Percentiles rank a stretch among this genome's conserved stretches.
Evolutionary conservation across 2,329 filamentous ascomycete species (phyloP).

Genomic region (Fusarium newnesense): DNA sequence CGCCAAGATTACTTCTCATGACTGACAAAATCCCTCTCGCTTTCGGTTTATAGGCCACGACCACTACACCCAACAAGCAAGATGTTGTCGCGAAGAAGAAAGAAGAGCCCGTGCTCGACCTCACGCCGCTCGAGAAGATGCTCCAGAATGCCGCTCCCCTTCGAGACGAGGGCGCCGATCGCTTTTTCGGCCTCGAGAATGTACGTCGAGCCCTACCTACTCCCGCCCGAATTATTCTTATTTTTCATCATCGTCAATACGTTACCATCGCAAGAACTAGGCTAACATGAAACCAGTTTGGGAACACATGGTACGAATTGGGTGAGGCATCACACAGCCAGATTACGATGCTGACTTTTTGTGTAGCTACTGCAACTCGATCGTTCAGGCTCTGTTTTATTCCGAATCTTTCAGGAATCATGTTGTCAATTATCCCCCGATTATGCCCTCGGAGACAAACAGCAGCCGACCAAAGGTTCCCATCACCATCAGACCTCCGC

Average conservation of each 20-base stretch:
- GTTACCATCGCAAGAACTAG: neutral
- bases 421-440: constrained; percentile 88
- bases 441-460: constrained; percentile 76
- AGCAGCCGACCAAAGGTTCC: constrained; percentile 66
- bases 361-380: constrained; percentile 94
- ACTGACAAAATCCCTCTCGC: constrained; percentile 48
- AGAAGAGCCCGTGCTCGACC: constrained; percentile 66
- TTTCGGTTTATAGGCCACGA: constrained; percentile 52
- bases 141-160: constrained; percentile 83
- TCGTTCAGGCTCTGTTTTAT: constrained; percentile 96
- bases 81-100: constrained; percentile 64
- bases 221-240: constrained; percentile 1
- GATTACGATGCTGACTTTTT: constrained; percentile 32
- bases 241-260: neutral
- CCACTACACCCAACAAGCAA: constrained; percentile 54
- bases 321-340: constrained; percentile 4
- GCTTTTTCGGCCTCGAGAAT: constrained; percentile 98
- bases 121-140: constrained; percentile 76
- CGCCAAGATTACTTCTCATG: constrained; percentile 31
- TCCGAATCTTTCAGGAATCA: constrained; percentile 93
- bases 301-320: constrained; percentile 88
- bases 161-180: constrained; percentile 90
- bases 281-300: constrained; percentile 74
- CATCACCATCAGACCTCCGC: constrained; percentile 69
- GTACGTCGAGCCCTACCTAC: constrained; percentile 64